Evolutionary conservation across 2,329 filamentous ascomycete species (phyloP).

Genomic region (Fusarium euwallaceae): DNA sequence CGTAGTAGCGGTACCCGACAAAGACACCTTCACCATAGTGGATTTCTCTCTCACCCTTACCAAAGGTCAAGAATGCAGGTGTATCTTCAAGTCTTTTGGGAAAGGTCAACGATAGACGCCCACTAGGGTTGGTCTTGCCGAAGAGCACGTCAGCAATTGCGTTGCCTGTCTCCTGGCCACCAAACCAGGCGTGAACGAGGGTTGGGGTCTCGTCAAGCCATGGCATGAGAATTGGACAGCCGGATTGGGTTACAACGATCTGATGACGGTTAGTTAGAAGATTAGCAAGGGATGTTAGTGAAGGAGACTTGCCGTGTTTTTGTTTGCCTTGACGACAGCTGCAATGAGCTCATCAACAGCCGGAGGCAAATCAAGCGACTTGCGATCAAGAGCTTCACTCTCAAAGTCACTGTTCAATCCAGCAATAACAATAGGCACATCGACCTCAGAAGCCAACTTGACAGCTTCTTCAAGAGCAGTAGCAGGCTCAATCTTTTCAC

Average conservation of each 20-base stretch:
- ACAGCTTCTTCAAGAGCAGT: not conserved
- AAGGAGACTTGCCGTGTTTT: slow-evolving; percentile 7
- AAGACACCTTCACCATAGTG: slow-evolving; percentile 64
- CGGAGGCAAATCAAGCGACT: slow-evolving; percentile 3
- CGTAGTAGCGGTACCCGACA: slow-evolving; percentile 73
- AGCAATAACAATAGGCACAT: not conserved
- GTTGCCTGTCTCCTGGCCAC: slow-evolving; percentile 78
- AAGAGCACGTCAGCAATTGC: slow-evolving; percentile 77
- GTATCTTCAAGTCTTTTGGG: slow-evolving; percentile 13
- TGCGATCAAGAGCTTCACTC: slow-evolving; percentile 10
- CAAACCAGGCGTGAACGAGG: slow-evolving; percentile 76
- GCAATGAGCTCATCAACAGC: slow-evolving; percentile 10
- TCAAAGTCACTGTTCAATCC: not conserved
- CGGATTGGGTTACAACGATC: not conserved
- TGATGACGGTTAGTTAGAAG: not conserved
- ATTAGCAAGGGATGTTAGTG: fast-evolving
- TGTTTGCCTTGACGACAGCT: slow-evolving; percentile 17
- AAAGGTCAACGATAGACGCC: slow-evolving; percentile 73
- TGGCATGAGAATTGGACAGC: not conserved
- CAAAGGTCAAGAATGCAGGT: slow-evolving; percentile 17
- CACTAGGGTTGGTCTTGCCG: slow-evolving; percentile 67
- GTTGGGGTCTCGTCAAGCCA: not conserved
- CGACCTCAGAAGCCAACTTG: not conserved
- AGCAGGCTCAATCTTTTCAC: not conserved
- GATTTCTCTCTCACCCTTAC: slow-evolving; percentile 2